These are phyloP conservation scores for Thymus quinquecostatus DNA, from an alignment of 257 asterid species.

Conservation along the genomic window DNA sequence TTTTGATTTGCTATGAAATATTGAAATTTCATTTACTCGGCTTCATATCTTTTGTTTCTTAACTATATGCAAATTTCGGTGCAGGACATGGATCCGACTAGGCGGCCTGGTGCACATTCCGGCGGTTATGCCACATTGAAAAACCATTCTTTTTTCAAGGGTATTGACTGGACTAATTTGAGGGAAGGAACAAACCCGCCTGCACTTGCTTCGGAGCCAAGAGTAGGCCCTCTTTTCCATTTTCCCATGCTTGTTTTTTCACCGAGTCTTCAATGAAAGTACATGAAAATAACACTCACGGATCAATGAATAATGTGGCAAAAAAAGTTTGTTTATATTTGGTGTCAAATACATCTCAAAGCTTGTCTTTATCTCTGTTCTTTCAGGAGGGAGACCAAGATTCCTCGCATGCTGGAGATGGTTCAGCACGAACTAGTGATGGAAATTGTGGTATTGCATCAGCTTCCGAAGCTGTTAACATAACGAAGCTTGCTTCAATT, in stretches of 20 bases:
- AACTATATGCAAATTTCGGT: conserved; percentile 19
- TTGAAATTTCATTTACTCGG: background rate
- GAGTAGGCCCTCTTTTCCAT: conserved; percentile 46
- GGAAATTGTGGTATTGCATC: conserved; percentile 58
- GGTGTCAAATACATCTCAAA: background rate
- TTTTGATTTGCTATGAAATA: background rate
- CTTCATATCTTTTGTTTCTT: conserved; percentile 11
- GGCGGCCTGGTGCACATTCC: conserved; percentile 89
- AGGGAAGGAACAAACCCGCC: conserved; percentile 76
- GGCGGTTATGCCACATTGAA: conserved; percentile 82
- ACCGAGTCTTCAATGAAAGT: background rate
- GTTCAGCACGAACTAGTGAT: conserved; percentile 54
- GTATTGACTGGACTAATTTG: conserved; percentile 75
- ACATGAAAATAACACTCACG: conserved; percentile 3
- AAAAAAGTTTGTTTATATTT: background rate
- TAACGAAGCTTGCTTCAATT: conserved; percentile 95
- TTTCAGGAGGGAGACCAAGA: conserved; percentile 68
- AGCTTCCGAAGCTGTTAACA: conserved; percentile 70
- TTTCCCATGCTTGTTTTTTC: background rate
- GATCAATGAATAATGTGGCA: background rate
- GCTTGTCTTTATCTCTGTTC: conserved; percentile 24
- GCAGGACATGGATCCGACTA: conserved; percentile 90
- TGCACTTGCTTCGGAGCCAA: conserved; percentile 64
- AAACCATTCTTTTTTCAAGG: conserved; percentile 79
- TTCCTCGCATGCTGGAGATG: conserved; percentile 71